Evolutionary conservation across 177 flowering plant genomes (phyloP).

Genomic region (Vitis hybrid): DNA sequence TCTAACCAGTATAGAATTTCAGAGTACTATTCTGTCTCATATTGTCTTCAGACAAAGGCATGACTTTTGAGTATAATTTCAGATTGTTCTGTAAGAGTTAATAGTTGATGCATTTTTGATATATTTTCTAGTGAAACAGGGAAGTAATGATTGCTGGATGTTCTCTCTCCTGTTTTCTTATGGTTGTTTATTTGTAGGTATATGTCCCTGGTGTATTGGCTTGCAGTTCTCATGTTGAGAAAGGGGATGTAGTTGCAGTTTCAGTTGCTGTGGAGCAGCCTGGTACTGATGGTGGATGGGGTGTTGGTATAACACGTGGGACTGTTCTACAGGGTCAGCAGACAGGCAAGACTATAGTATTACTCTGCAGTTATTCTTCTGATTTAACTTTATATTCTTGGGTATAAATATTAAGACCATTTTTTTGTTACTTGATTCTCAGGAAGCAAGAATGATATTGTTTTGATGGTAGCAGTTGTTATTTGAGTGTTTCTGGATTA

Average conservation of each 20-base stretch:
- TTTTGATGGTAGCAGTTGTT: too few species aligned
- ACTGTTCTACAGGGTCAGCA: slow-evolving; percentile 69
- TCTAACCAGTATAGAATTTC: too few species aligned
- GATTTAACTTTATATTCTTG: not conserved
- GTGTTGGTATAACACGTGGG: slow-evolving; percentile 84
- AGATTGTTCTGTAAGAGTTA: not conserved
- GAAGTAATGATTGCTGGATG: not conserved
- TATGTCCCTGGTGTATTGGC: slow-evolving; percentile 98
- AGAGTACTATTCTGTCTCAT: too few species aligned
- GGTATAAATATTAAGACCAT: not conserved
- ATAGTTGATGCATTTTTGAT: not conserved
- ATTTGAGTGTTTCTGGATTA: too few species aligned
- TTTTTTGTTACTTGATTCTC: too few species aligned
- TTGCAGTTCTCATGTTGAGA: slow-evolving; percentile 94
- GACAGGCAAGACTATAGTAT: slow-evolving; percentile 46
- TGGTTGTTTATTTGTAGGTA: slow-evolving; percentile 42
- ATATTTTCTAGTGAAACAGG: not conserved
- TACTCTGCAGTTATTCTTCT: not conserved
- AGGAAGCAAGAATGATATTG: too few species aligned
- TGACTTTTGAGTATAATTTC: not conserved
- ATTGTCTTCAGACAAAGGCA: too few species aligned
- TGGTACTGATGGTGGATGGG: slow-evolving; percentile 66
- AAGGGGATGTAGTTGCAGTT: slow-evolving; percentile 87
- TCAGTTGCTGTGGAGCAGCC: slow-evolving; percentile 93
- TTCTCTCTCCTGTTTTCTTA: not conserved